Evolutionary conservation across 2,329 filamentous ascomycete species (phyloP), one percentile per base, ranked within the genome.

Genomic region (Knoxdaviesia capensis): DNA sequence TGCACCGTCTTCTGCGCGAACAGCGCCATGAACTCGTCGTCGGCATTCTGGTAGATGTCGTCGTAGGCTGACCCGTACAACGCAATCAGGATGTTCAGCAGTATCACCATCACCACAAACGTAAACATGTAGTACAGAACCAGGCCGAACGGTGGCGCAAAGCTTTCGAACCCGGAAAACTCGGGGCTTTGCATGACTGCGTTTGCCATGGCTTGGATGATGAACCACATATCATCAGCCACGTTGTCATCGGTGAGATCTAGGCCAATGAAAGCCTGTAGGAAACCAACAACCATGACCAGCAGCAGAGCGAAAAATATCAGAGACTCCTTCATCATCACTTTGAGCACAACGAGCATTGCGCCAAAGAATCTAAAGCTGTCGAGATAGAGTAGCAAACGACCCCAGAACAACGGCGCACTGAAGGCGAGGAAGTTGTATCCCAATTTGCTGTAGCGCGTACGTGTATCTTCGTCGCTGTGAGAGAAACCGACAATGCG

Each of bases 51-150:
- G 52, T 87, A 92, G 45, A 94, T 92, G 57, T 94, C 86, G 54
- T 92, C 82, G 56, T 98, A 96, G 2, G 90, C 86, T 39, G 80
- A 88, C 61, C 96, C 96, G 65, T 94, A 98, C 6, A 98, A 74
- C 0, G 90, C 90, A 54, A 98, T 96, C 44, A 98, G 74, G 51
- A 98, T 85, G 57, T 98, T 98, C 50, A 98, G 74, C 30, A 96
- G 67, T 44, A 98, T 63, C 29, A 74, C 87, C 80, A 94, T 94
- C 53, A 98, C 82, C 35, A 96, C 78, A 54, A 98, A 98, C 11
- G 88, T 93, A 59, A 94, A 98, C 55, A 92, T 74, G 63, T 98
- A 98, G 64, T 98, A 98, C 7, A 98, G 77, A 32, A 94, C 82
- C 41, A 94, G 72, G 6, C 90, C 90, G 56, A 94, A 98, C 0